Percentiles rank a stretch among this genome's conserved stretches.
phyloP scores from a whole-genome alignment of 176 grass and related monocot genomes.

The Pontederia paniculata region DNA sequence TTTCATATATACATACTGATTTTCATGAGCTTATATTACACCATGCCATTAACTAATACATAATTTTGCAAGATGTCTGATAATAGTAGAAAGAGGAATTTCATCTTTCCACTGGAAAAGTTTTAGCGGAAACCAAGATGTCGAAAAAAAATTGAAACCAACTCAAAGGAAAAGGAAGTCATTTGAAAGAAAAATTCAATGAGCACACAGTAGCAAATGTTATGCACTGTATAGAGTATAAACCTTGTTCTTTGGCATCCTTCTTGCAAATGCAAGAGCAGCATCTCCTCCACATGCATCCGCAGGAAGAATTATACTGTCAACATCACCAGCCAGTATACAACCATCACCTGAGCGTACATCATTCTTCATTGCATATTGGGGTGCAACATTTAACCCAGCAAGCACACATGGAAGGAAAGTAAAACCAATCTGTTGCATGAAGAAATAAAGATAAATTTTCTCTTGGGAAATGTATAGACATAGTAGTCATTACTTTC shows the following conservation, averaged over 20 bases:
- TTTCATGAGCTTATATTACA: no score
- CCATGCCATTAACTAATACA: no score
- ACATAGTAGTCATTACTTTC: neutral
- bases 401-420: slow-evolving; percentile 86
- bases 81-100: neutral
- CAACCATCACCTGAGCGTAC: slow-evolving; percentile 27
- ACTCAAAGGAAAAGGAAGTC: neutral
- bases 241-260: slow-evolving; percentile 50
- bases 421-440: slow-evolving; percentile 75
- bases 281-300: slow-evolving; percentile 77
- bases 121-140: no score
- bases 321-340: slow-evolving; percentile 58
- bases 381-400: slow-evolving; percentile 72
- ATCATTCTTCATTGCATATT: slow-evolving; percentile 46
- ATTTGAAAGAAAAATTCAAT: neutral
- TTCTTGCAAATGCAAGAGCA: slow-evolving; percentile 66
- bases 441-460: slow-evolving; percentile 9
- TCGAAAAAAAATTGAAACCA: neutral
- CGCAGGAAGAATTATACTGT: slow-evolving; percentile 71
- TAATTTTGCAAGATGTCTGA: no score
- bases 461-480: neutral
- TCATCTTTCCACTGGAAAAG: no score
- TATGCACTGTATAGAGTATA: neutral
- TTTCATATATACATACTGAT: neutral
- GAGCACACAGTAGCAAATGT: neutral